Conservation (phyloP, 2,329 filamentous ascomycete genomes). For the Grosmannia serpens region DNA sequence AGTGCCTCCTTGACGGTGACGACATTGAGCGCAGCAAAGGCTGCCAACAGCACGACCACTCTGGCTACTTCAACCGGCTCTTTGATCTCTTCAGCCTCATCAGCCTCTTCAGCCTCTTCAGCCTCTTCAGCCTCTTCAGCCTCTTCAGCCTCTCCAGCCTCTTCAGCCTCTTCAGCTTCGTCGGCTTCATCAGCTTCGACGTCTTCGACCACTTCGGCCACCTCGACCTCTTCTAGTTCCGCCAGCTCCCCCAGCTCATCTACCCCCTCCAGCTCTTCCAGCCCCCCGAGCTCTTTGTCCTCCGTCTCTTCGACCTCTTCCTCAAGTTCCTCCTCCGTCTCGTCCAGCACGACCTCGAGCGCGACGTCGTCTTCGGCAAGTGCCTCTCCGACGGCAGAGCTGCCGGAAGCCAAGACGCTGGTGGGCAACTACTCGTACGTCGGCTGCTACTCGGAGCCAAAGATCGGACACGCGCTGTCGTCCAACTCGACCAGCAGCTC, state of each 20-base stretch:
- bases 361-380: constrained; percentile 3
- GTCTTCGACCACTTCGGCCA: background rate
- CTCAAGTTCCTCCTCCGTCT: background rate
- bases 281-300: constrained; percentile 6
- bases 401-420: constrained; percentile 20
- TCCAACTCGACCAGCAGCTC: constrained; percentile 7
- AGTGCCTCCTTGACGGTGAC: constrained; percentile 1
- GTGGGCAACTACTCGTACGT: constrained; percentile 17
- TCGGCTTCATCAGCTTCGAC: background rate
- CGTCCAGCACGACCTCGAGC: too few species aligned
- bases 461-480: constrained; percentile 12
- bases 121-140: too few species aligned
- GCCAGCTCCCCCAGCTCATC: background rate
- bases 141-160: background rate
- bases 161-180: too few species aligned
- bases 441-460: constrained; percentile 22
- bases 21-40: background rate
- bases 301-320: constrained; percentile 1
- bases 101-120: too few species aligned
- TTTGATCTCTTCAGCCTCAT: background rate
- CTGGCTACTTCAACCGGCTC: background rate
- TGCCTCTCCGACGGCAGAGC: background rate
- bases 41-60: background rate
- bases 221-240: background rate
- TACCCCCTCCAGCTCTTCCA: background rate